Evolutionary conservation across 306 rosid genomes (phyloP).

Genomic region (Styphnolobium japonicum): DNA sequence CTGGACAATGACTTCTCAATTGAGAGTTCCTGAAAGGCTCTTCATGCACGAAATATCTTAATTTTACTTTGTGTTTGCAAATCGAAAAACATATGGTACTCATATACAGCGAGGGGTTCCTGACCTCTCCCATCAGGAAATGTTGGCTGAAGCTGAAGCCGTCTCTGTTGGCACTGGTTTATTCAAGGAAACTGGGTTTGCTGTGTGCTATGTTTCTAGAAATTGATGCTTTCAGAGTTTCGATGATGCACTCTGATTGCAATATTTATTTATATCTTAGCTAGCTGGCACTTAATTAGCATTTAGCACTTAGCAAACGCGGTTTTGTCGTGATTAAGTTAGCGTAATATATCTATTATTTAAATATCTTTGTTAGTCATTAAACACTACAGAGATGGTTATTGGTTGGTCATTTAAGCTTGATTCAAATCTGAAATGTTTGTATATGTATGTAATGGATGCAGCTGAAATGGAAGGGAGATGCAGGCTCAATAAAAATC

Average conservation of each 20-base stretch:
- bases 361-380: background rate
- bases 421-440: background rate
- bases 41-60: no score
- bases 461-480: slow-evolving; percentile 54
- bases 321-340: background rate
- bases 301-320: background rate
- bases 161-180: no score
- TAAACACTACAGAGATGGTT: background rate
- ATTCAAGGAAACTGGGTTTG: no score
- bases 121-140: no score
- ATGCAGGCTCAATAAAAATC: slow-evolving; percentile 54
- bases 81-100: no score
- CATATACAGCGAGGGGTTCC: no score
- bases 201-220: no score
- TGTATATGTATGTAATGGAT: background rate
- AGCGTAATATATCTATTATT: background rate
- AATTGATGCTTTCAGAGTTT: background rate
- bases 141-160: no score
- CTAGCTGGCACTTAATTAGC: background rate
- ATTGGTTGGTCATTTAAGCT: background rate
- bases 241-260: background rate
- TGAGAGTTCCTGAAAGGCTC: no score
- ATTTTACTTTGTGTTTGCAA: no score
- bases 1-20: no score
- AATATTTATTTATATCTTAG: background rate